Evolutionary conservation across 306 rosid genomes (phyloP).

Genomic region (Castanea mollissima): DNA sequence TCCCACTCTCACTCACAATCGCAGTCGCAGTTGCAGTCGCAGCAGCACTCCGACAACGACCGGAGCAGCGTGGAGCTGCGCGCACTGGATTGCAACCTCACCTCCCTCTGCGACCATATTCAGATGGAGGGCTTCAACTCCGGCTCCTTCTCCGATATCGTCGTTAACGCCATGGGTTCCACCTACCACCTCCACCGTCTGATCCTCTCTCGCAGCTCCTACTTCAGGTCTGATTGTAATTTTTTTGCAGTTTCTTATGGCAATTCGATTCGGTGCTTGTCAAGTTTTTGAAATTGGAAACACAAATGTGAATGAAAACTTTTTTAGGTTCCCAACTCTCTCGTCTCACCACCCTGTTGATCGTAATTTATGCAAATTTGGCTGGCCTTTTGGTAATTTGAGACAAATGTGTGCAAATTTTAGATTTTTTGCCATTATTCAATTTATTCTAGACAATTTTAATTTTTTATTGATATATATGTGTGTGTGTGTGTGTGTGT

Average conservation of each 20-base stretch:
- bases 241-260: too few species aligned
- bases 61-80: conserved; percentile 64
- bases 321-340: too few species aligned
- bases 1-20: conserved; percentile 4
- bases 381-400: too few species aligned
- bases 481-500: too few species aligned
- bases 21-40: conserved; percentile 14
- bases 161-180: conserved; percentile 83
- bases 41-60: conserved; percentile 54
- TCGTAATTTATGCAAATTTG: too few species aligned
- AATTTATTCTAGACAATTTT: too few species aligned
- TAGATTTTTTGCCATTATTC: too few species aligned
- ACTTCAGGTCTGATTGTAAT: conserved; percentile 61
- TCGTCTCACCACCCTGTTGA: too few species aligned
- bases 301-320: too few species aligned
- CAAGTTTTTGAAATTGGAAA: too few species aligned
- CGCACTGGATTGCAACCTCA: conserved; percentile 87
- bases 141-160: conserved; percentile 78
- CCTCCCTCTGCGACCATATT: conserved; percentile 92
- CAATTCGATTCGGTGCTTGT: neutral
- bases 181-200: conserved; percentile 93
- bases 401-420: too few species aligned
- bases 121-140: conserved; percentile 91
- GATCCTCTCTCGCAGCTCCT: conserved; percentile 93
- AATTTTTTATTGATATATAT: too few species aligned